phyloP scores from a whole-genome alignment of 2,329 filamentous ascomycete genomes.

The Colletotrichum tanaceti region DNA sequence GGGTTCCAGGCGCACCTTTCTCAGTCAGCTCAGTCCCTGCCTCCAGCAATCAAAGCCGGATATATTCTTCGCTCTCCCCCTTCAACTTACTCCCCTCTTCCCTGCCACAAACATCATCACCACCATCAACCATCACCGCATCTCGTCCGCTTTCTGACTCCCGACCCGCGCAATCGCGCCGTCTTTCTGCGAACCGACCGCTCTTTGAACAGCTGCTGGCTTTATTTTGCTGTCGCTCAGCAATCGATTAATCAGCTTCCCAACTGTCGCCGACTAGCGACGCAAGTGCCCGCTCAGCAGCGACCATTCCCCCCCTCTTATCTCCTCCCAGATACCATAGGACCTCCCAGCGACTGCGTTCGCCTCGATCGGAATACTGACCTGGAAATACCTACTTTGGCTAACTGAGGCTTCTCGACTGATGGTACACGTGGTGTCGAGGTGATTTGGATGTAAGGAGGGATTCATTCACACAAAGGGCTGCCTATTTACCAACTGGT shows the following conservation, averaged over 20 bases:
- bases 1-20: constrained; percentile 32
- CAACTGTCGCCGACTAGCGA: constrained; percentile 18
- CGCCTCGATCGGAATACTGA: constrained; percentile 25
- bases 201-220: constrained; percentile 10
- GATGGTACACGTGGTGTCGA: constrained; percentile 41
- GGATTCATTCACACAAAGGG: constrained; percentile 42
- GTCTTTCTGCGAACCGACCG: neutral
- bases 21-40: constrained; percentile 18
- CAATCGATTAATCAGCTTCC: constrained; percentile 8
- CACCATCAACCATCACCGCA: too few species aligned
- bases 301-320: constrained; percentile 2
- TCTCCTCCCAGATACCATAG: neutral
- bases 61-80: constrained; percentile 35
- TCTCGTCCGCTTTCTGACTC: constrained; percentile 7
- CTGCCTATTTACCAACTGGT: constrained; percentile 41
- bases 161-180: constrained; percentile 16
- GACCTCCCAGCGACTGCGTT: neutral
- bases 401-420: constrained; percentile 39
- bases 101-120: constrained; percentile 30
- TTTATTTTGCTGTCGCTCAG: neutral
- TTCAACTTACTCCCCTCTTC: constrained; percentile 34
- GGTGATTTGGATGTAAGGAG: constrained; percentile 42
- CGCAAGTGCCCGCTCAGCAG: constrained; percentile 37
- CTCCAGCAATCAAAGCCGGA: constrained; percentile 24
- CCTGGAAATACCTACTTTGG: constrained; percentile 23